Evolutionary conservation across 164 flowering plant species (phyloP), one percentile per base, ranked within the genome.

Genomic region (Vitis rotundifolia): DNA sequence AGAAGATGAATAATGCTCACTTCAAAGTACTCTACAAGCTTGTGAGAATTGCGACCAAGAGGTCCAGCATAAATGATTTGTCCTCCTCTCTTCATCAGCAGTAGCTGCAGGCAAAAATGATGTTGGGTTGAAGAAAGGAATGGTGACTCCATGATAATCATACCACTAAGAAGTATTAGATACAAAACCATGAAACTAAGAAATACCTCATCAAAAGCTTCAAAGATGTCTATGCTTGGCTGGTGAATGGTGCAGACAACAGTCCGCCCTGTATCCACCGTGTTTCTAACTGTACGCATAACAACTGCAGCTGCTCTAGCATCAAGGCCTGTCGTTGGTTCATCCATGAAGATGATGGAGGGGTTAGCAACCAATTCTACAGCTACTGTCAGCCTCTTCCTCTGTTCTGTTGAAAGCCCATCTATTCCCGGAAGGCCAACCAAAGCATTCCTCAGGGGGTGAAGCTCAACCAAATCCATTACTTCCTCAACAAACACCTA

Each of bases 11-110:
- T 4, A 56, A 8, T 60, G 77, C 87, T 69, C 73, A 89, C 97
- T 75, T 90, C 88, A 77, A 92, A 90, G 68, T 92, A 92, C 53
- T 92, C 90, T 29, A 86, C 68, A 28, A 92, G 84, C 72, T 82
- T 82, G 76, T 83, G 84, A 75, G 95, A 88, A 19, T 81, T 75
- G 18, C 26, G 83, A 71, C 95, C 95, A 14, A 92, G 89, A 29
- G 89, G 75, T 69, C 97, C 97, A 29, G 81, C 81, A 78, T 92
- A 90, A 55, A 84, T 89, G 49, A 87, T 89, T 76, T 85, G 93
- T 48, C 95, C 97, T 57, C 97, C 95, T 84, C 91, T 86, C 73
- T 92, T 92, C 97, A 92, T 86, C 84, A 92, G 68, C 12, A 92
- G 74, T 15, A 90, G 81, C 95, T 92, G 85, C 55, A 71, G 60